Evolutionary conservation across 352 stramenopile genomes (phyloP).

Genomic region (Phytopythium chamaehyphon): DNA sequence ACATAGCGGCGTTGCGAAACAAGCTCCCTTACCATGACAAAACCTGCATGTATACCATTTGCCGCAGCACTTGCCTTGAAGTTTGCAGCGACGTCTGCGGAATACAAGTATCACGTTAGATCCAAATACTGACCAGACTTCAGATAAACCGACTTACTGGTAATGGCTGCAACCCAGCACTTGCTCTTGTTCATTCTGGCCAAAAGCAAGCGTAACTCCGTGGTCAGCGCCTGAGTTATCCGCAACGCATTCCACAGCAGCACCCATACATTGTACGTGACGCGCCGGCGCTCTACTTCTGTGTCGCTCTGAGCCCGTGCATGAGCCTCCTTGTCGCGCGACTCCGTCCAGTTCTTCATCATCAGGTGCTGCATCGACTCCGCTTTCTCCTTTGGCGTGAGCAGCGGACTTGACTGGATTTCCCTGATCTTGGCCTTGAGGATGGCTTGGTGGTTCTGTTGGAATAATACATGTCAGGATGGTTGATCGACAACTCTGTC

Average conservation of each 20-base stretch:
- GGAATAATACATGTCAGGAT: not conserved
- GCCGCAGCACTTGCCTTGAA: conserved; percentile 84
- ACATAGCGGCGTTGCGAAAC: not conserved
- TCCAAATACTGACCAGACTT: not conserved
- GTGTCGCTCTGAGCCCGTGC: conserved; percentile 37
- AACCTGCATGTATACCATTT: conserved; percentile 89
- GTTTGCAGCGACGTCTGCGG: conserved; percentile 62
- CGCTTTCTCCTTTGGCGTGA: conserved; percentile 80
- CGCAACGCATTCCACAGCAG: not conserved
- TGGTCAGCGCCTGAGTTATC: not conserved
- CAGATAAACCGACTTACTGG: conserved; percentile 40
- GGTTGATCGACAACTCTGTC: too few relatives aligned
- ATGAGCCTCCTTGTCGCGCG: conserved; percentile 43
- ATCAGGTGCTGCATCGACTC: conserved; percentile 82
- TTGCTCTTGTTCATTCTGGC: conserved; percentile 54
- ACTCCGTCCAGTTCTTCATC: conserved; percentile 84
- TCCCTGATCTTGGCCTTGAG: conserved; percentile 74
- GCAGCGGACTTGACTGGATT: conserved; percentile 71
- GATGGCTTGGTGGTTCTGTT: conserved; percentile 42
- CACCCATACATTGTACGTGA: conserved; percentile 53
- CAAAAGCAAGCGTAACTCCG: not conserved
- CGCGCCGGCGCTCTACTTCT: conserved; percentile 38
- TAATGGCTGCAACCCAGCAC: conserved; percentile 86
- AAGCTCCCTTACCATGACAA: conserved; percentile 66
- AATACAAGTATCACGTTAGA: not conserved